Conservation (phyloP, 208 protist genomes). For the Acanthamoeba triangularis region DNA sequence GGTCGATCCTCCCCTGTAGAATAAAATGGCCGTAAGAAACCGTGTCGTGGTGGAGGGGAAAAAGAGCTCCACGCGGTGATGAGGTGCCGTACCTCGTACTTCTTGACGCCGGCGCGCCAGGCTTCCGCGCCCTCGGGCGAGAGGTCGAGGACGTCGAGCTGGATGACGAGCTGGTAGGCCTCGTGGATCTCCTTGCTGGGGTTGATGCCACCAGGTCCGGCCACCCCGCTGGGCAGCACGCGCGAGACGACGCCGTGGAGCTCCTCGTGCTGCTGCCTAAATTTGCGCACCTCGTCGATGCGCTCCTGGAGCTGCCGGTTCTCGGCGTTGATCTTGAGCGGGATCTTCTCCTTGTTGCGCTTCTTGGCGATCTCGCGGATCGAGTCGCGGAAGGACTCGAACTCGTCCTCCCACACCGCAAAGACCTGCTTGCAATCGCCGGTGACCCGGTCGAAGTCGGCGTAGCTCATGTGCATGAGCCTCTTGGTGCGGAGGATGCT, state of each 20-base stretch:
- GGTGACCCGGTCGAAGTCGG: slow-evolving; percentile 88
- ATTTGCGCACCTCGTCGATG: slow-evolving; percentile 88
- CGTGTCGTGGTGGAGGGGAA: not conserved
- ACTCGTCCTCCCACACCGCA: slow-evolving; percentile 88
- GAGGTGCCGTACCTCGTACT: slow-evolving; percentile 86
- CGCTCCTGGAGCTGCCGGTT: slow-evolving; percentile 87
- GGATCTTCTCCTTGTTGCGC: slow-evolving; percentile 84
- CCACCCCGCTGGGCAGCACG: slow-evolving; percentile 71
- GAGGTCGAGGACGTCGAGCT: slow-evolving; percentile 87
- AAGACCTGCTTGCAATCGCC: slow-evolving; percentile 85
- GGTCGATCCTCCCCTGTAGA: slow-evolving; percentile 83
- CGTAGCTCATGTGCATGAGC: slow-evolving; percentile 86
- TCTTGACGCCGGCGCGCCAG: slow-evolving; percentile 86
- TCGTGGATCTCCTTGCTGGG: slow-evolving; percentile 89
- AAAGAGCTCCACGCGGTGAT: not conserved
- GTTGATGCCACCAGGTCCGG: slow-evolving; percentile 78
- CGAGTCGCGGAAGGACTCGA: slow-evolving; percentile 82
- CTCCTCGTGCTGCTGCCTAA: slow-evolving; percentile 91
- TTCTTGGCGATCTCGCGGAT: slow-evolving; percentile 85
- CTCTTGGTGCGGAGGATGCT: slow-evolving; percentile 81
- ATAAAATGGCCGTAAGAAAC: no score
- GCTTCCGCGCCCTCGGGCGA: slow-evolving; percentile 83
- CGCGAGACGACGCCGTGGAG: slow-evolving; percentile 88
- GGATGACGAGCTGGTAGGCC: slow-evolving; percentile 89
- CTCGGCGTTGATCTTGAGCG: slow-evolving; percentile 86